A percentile compares a stretch with the other conserved stretches of the same genome.
Evolutionary conservation across 1,284 basidiomycete species (phyloP).

Genomic region (Ustilago hordei): DNA sequence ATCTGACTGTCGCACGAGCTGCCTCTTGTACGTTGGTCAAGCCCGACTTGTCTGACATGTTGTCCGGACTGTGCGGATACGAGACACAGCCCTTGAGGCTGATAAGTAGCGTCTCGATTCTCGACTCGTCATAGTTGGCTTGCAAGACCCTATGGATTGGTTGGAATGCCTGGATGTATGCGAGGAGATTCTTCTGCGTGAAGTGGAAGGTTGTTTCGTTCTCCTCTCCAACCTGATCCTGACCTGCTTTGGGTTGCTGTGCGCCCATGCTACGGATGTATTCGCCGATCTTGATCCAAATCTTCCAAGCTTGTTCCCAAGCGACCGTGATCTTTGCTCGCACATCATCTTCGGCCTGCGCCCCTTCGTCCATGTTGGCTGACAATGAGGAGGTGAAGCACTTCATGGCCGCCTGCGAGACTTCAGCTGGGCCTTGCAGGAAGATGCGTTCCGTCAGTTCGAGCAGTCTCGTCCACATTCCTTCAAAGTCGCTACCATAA

Average conservation of each 20-base stretch:
- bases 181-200: constrained; percentile 87
- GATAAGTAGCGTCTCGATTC: constrained; percentile 78
- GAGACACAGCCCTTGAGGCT: constrained; percentile 85
- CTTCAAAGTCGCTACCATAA: constrained; percentile 77
- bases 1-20: constrained; percentile 79
- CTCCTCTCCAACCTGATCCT: neutral
- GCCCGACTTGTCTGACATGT: constrained; percentile 84
- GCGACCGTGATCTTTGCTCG: constrained; percentile 20
- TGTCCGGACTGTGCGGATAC: constrained; percentile 85
- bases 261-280: constrained; percentile 15
- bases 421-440: constrained; percentile 43
- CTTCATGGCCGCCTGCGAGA: constrained; percentile 62
- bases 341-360: constrained; percentile 4
- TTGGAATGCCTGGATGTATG: constrained; percentile 79
- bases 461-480: constrained; percentile 73
- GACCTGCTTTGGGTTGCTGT: neutral
- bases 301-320: constrained; percentile 36
- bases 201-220: constrained; percentile 72
- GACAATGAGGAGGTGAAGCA: constrained; percentile 71
- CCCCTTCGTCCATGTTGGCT: constrained; percentile 18
- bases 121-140: constrained; percentile 71
- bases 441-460: constrained; percentile 72
- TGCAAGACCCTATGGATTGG: constrained; percentile 62
- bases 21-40: constrained; percentile 83
- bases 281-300: constrained; percentile 33